A percentile compares a stretch with the other conserved stretches of the same genome.
phyloP scores from a whole-genome alignment of 805 yeast genomes.

The Tetrapisispora pingtungensis region DNA sequence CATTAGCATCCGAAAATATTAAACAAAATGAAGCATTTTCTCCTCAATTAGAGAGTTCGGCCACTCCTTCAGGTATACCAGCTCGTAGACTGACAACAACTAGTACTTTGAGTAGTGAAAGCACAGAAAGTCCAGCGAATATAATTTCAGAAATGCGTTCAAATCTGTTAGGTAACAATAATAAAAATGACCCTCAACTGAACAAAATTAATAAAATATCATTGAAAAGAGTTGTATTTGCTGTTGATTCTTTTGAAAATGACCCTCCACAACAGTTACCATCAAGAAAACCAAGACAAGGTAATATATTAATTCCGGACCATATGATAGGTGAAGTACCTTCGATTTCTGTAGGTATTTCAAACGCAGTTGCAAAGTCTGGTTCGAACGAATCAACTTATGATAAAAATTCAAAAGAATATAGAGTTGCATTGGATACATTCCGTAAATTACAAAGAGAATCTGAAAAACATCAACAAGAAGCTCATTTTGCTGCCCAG shows the following conservation, averaged over 20 bases:
- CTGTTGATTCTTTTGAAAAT: conserved; percentile 55
- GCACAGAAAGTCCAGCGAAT: conserved; percentile 32
- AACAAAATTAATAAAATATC: conserved; percentile 14
- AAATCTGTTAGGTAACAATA: conserved; percentile 6
- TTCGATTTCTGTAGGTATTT: conserved; percentile 59
- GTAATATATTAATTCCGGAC: conserved; percentile 65
- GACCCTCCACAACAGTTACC: conserved; percentile 97
- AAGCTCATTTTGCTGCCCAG: conserved; percentile 64
- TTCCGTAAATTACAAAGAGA: conserved; percentile 46
- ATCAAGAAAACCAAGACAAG: conserved; percentile 68
- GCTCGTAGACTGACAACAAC: conserved; percentile 1
- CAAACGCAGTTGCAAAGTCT: conserved; percentile 34
- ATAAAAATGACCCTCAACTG: conserved; percentile 20
- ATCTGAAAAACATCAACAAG: conserved; percentile 63
- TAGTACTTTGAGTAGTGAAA: background rate
- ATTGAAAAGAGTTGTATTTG: conserved; percentile 64
- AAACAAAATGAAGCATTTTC: conserved; percentile 8
- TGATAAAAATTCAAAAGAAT: conserved; percentile 33
- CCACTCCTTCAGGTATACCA: background rate
- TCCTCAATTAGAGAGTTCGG: background rate
- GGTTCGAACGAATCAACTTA: conserved; percentile 23
- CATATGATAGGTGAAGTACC: conserved; percentile 52
- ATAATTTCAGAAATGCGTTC: conserved; percentile 28
- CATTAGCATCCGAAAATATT: background rate
- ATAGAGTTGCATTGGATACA: conserved; percentile 48